phyloP scores from a whole-genome alignment of 345 rosid species.

The Triadica sebifera region DNA sequence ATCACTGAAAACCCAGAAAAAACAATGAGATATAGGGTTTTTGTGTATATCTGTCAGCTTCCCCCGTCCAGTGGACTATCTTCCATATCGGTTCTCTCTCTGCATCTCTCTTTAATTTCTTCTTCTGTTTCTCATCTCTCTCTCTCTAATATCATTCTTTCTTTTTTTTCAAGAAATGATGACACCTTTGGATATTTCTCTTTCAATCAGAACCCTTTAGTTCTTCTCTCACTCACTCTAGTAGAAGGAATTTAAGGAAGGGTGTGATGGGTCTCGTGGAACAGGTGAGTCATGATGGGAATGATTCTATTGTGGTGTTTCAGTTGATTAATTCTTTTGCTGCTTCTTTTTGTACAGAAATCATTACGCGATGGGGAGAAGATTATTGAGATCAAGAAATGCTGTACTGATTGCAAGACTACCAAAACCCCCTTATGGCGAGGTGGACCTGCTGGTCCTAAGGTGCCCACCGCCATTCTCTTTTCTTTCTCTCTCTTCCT shows the following conservation, averaged over 20 bases:
- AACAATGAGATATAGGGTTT: too few species aligned
- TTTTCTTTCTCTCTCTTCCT: not conserved
- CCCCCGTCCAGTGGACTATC: not conserved
- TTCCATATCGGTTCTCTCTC: conserved; percentile 6
- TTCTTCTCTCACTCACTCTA: not conserved
- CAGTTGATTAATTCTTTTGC: not conserved
- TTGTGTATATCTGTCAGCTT: conserved; percentile 14
- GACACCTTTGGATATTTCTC: not conserved
- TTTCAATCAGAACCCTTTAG: not conserved
- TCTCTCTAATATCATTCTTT: not conserved
- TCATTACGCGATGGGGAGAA: conserved; percentile 22
- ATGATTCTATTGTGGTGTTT: not conserved
- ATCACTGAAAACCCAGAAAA: not conserved
- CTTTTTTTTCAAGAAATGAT: conserved; percentile 1
- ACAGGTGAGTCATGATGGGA: conserved; percentile 8
- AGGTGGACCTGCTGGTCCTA: conserved; percentile 87
- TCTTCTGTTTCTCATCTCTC: too few species aligned
- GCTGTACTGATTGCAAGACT: conserved; percentile 66
- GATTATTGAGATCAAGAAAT: conserved; percentile 33
- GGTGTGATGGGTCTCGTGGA: conserved; percentile 24
- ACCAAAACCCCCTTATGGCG: conserved; percentile 91
- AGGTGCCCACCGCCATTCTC: conserved; percentile 34
- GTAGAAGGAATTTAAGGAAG: too few species aligned
- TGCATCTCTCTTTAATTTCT: not conserved
- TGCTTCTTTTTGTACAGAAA: conserved; percentile 17